These are phyloP conservation scores for Solanum ahanhuiri DNA, from an alignment of 257 asterid genomes.

Conservation along the genomic window DNA sequence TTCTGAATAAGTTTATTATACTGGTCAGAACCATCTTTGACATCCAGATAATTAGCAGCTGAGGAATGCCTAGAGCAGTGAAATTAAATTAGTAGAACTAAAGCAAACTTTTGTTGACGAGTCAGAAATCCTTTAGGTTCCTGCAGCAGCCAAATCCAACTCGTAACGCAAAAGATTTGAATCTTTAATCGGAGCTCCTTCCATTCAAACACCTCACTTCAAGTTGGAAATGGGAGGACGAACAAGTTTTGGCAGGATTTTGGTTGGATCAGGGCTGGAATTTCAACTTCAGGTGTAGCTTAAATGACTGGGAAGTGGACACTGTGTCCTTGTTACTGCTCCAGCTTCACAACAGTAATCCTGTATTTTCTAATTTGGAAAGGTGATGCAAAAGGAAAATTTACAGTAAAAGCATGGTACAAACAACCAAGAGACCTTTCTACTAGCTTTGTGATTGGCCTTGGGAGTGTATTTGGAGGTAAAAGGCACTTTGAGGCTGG, in stretches of 20 bases:
- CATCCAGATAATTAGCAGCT: not conserved
- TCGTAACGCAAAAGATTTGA: not conserved
- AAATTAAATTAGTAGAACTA: not conserved
- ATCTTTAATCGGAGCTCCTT: not conserved
- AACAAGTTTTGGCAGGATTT: not conserved
- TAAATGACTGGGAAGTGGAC: not conserved
- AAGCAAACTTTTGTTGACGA: not conserved
- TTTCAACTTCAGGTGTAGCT: not conserved
- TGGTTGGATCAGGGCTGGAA: not conserved
- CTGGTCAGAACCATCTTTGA: not conserved
- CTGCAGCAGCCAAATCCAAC: not conserved
- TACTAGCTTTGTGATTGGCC: not conserved
- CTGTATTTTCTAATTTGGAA: not conserved
- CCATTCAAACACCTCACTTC: not conserved
- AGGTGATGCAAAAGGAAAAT: not conserved
- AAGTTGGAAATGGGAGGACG: not conserved
- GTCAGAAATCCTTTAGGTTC: not conserved
- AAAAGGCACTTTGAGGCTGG: not conserved
- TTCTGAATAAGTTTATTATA: not conserved
- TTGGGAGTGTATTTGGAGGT: not conserved
- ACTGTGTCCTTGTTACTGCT: not conserved
- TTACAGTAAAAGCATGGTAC: not conserved
- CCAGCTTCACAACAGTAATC: not conserved
- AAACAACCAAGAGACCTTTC: not conserved
- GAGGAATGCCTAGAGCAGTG: not conserved